Evolutionary conservation across 805 yeast species (phyloP), one percentile per base, ranked within the genome.

Genomic region (Lachancea cidri): DNA sequence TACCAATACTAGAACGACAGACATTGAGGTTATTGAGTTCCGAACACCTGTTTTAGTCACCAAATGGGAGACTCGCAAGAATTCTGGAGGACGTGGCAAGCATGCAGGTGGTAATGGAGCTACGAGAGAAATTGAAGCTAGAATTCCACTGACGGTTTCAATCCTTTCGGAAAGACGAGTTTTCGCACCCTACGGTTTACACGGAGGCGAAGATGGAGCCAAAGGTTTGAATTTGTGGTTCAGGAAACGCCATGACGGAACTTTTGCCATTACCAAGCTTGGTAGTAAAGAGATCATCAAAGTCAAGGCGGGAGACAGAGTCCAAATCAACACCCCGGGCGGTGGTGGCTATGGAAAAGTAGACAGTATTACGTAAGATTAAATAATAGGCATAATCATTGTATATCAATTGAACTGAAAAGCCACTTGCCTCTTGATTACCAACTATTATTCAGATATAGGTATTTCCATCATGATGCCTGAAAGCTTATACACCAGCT

Each of bases 1-100:
- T 81, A 89, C 96, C 19, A 88, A 88, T 63, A 88, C 97, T 2
- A 73, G 95, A 55, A 86, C 88, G 63, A 88, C 97, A 0, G 97
- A 88, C 58, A 81, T 88, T 4, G 97, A 88, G 62, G 74, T 88
- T 9, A 81, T 88, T 56, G 96, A 88, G 60, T 81, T 83, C 59
- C 69, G 96, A 39, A 88, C 88, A 55, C 96, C 97, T 0, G 89
- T 86, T 5, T 64, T 88, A 6, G 62, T 88, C 24, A 77, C 74
- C 43, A 82, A 84, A 55, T 89, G 83, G 53, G 70, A 84, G 0
- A 70, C 88, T 16, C 74, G 96, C 48, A 36, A 55, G 4, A 77
- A 76, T 0, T 83, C 95, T 13, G 97, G 98, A 18, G 97, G 98
- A 39, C 52, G 56, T 1, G 96, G 97, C 11, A 61, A 65, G 50